phyloP scores from a whole-genome alignment of 352 stramenopile genomes.

The Globisporangium nodosum region DNA sequence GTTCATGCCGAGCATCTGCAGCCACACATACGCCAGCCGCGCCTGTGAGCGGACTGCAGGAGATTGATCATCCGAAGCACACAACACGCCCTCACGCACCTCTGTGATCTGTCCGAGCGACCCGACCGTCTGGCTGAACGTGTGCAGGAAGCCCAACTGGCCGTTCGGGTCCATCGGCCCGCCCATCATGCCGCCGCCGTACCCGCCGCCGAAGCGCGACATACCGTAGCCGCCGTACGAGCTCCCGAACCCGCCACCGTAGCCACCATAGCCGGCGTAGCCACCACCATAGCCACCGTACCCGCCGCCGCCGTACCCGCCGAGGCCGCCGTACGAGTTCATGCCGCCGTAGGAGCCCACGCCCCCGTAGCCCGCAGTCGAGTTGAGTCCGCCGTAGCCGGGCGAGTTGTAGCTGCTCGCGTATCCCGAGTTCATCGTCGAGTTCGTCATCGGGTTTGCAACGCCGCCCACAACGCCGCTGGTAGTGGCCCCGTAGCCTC shows the following conservation, averaged over 20 bases:
- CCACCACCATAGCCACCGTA: conserved; percentile 22
- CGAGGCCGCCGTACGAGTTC: conserved; percentile 19
- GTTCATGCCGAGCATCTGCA: conserved; percentile 68
- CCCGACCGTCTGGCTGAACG: conserved; percentile 64
- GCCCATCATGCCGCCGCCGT: conserved; percentile 16
- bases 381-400: conserved; percentile 20
- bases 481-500: conserved; percentile 5
- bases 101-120: conserved; percentile 73
- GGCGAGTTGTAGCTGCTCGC: conserved; percentile 16
- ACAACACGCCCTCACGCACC: conserved; percentile 14
- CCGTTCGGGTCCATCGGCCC: conserved; percentile 50
- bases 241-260: conserved; percentile 13
- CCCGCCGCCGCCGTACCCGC: conserved; percentile 21
- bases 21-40: background rate
- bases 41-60: background rate
- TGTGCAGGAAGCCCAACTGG: conserved; percentile 53
- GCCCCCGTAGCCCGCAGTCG: conserved; percentile 3
- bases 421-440: conserved; percentile 16
- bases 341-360: conserved; percentile 29
- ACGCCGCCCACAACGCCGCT: conserved; percentile 3
- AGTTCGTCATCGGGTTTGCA: conserved; percentile 9
- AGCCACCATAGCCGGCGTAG: conserved; percentile 17
- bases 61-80: background rate
- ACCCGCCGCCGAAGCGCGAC: conserved; percentile 18
- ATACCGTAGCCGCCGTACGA: conserved; percentile 38